Conservation (phyloP, 805 yeast genomes). For the Candida railenensis region DNA sequence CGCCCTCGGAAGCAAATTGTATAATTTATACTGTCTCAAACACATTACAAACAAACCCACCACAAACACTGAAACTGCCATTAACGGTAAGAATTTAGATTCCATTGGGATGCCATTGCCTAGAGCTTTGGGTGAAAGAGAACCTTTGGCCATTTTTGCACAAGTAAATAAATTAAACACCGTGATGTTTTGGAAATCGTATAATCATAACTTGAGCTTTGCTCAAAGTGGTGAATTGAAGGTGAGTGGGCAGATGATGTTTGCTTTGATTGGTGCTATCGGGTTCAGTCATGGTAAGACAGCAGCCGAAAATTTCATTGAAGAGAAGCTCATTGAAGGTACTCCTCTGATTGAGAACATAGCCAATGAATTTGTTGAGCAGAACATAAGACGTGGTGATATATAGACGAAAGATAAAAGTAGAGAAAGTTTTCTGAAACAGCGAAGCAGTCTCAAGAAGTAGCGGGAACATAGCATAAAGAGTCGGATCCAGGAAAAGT, state of each 20-base stretch:
- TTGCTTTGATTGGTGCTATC: constrained; percentile 70
- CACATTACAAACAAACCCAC: constrained; percentile 31
- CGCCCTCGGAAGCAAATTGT: constrained; percentile 64
- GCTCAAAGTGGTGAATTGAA: constrained; percentile 55
- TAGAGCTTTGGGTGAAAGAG: constrained; percentile 50
- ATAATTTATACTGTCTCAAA: constrained; percentile 51
- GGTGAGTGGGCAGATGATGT: constrained; percentile 52
- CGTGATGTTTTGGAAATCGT: constrained; percentile 66
- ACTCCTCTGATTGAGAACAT: constrained; percentile 32
- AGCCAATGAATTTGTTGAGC: constrained; percentile 22
- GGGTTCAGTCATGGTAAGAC: constrained; percentile 58
- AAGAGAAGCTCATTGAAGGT: constrained; percentile 43
- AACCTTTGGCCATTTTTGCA: constrained; percentile 52
- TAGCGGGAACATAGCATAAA: background rate
- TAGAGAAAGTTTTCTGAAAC: no score
- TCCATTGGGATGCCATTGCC: constrained; percentile 57
- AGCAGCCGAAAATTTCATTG: constrained; percentile 57
- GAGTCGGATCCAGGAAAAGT: background rate
- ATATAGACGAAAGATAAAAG: background rate
- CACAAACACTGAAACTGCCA: constrained; percentile 28
- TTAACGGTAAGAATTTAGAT: constrained; percentile 54
- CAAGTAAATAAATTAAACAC: constrained; percentile 46
- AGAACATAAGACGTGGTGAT: constrained; percentile 1
- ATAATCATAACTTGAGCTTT: constrained; percentile 45
- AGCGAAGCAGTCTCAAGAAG: no score